Percentiles rank a stretch among this genome's conserved stretches.
Conservation (phyloP, 768 basidiomycete species). For the Lactarius hengduanensis region DNA sequence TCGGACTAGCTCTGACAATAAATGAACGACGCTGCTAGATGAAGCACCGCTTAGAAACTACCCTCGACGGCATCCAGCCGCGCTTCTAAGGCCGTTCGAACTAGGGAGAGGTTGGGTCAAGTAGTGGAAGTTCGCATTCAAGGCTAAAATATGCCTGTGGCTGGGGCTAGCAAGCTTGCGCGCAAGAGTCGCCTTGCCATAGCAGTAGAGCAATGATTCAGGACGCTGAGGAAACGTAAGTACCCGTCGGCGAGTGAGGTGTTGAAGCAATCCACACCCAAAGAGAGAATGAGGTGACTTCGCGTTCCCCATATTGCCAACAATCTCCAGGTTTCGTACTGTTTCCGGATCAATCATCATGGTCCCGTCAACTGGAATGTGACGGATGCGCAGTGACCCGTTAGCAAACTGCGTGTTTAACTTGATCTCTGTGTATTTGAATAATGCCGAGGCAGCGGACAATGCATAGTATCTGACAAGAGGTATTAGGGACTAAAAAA, state of each 20-base stretch:
- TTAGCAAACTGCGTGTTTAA: constrained; percentile 70
- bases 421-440: constrained; percentile 76
- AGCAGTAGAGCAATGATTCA: constrained; percentile 84
- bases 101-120: constrained; percentile 35
- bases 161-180: constrained; percentile 77
- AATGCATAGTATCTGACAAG: constrained; percentile 78
- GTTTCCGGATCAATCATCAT: constrained; percentile 95
- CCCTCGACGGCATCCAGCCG: constrained; percentile 89
- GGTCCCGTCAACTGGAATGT: constrained; percentile 80
- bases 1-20: constrained; percentile 63
- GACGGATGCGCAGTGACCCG: constrained; percentile 70
- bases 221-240: constrained; percentile 42
- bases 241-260: not conserved
- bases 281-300: constrained; percentile 76
- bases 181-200: constrained; percentile 85
- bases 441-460: constrained; percentile 80
- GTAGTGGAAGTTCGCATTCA: not conserved
- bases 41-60: constrained; percentile 25
- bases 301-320: constrained; percentile 66
- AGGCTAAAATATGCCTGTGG: constrained; percentile 52
- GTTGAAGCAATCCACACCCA: constrained; percentile 48
- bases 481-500: constrained; percentile 19
- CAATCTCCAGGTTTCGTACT: constrained; percentile 84
- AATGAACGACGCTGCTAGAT: constrained; percentile 14
- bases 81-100: constrained; percentile 65